Base-by-base conservation (phyloP, 306 rosid genomes). In the Casuarina equisetifolia region DNA sequence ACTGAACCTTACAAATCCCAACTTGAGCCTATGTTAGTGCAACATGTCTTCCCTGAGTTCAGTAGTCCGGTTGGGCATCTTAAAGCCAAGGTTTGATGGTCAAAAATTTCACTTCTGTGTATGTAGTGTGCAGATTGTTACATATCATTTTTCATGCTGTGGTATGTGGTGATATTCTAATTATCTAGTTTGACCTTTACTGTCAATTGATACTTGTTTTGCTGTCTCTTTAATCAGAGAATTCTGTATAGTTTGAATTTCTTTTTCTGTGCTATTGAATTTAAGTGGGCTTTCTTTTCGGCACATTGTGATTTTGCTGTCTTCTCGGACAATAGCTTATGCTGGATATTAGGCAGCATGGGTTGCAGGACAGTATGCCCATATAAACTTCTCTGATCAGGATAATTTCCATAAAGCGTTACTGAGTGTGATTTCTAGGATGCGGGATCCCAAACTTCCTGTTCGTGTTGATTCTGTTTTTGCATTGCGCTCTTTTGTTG, bases 311-410 rank as follows among this genome's bases (percentile, higher is more conserved):
- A 67, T 67, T 67, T 43, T 48, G 7, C 43, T 53, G 1, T 49
- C 39, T 48, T 68, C 42, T 17, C 42, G 8, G 53, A 13, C 48
- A 74, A 55, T 74, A 52, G 59, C 69, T 12, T 32, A 49, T 66
- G 69, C 64, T 79, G 81, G 59, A 74, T 79, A 74, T 80, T 80
- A 94, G 98, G 97, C 98, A 11, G 97, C 98, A 70, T 94, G 98
- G 98, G 98, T 94, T 80, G 92, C 97, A 2, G 98, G 98, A 85
- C 98, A 94, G 76, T 94, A 94, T 82, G 96, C 96, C 58, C 89
- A 89, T 71, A 84, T 94, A 74, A 92, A 78, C 86, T 94, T 94
- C 72, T 83, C 93, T 9, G 95, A 94, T 75, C 93, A 90, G 83
- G 88, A 92, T 87, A 94, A 92, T 85, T 94, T 94, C 77, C 93